These are phyloP conservation scores for Talaromyces sp. DNA, from an alignment of 2,329 filamentous ascomycete genomes.

Conservation along the genomic window DNA sequence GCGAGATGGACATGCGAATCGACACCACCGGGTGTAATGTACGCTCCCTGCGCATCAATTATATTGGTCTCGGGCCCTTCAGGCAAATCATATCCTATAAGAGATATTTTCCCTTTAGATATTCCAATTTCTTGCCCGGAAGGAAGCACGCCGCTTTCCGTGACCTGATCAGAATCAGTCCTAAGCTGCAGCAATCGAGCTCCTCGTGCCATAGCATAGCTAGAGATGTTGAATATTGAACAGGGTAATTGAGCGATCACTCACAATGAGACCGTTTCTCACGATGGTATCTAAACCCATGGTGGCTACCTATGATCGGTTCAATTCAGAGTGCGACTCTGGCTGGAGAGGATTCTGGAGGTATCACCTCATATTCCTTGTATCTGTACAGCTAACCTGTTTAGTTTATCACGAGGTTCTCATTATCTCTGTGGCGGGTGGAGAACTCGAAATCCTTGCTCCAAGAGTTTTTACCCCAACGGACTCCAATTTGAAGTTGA, in stretches of 20 bases:
- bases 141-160: slow-evolving; percentile 16
- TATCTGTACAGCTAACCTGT: not conserved
- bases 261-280: not conserved
- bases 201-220: too few relatives aligned
- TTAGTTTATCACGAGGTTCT: not conserved
- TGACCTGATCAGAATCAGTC: slow-evolving; percentile 14
- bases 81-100: slow-evolving; percentile 15
- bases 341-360: not conserved
- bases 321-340: not conserved
- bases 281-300: not conserved
- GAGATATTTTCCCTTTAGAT: slow-evolving; percentile 14
- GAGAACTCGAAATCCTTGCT: not conserved
- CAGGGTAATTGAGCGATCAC: not conserved
- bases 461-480: not conserved
- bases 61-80: slow-evolving; percentile 13
- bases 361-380: not conserved
- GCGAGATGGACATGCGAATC: slow-evolving; percentile 49
- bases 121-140: slow-evolving; percentile 19
- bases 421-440: not conserved
- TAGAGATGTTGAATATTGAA: not conserved
- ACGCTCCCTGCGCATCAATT: slow-evolving; percentile 44
- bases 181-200: not conserved
- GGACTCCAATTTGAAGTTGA: not conserved
- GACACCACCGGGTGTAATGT: slow-evolving; percentile 47
- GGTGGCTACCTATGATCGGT: not conserved